Conservation (phyloP, 2,329 filamentous ascomycete genomes). For the Trichoderma harzianum region DNA sequence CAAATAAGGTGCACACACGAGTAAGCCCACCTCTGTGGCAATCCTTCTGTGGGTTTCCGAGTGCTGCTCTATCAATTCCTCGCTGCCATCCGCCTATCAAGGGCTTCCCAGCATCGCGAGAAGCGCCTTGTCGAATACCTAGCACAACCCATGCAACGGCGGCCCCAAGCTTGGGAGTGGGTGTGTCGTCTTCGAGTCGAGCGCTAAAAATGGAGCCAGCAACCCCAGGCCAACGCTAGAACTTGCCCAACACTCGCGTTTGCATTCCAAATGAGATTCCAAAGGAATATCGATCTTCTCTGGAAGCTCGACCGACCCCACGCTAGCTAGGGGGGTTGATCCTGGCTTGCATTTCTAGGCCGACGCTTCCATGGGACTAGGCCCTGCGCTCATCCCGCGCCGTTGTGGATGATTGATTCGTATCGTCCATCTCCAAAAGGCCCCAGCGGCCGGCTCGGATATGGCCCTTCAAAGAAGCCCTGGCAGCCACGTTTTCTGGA, state of each 20-base stretch:
- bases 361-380: not conserved
- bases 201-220: not conserved
- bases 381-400: not conserved
- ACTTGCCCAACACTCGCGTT: not conserved
- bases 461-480: not conserved
- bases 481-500: not conserved
- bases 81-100: not conserved
- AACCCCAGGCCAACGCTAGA: not conserved
- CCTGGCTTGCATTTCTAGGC: slow-evolving; percentile 4
- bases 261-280: slow-evolving; percentile 14
- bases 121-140: not conserved
- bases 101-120: not conserved
- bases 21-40: slow-evolving; percentile 5
- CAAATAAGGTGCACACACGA: not conserved
- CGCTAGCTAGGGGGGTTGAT: slow-evolving; percentile 9
- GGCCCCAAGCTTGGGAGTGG: not conserved
- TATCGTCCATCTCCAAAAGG: not conserved
- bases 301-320: slow-evolving; percentile 11
- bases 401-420: not conserved
- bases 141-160: not conserved
- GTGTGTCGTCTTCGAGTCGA: not conserved
- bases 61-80: not conserved
- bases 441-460: not conserved
- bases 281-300: slow-evolving; percentile 14
- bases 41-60: slow-evolving; percentile 12